Percentiles rank a stretch among this genome's conserved stretches.
Conservation (phyloP, 2,329 filamentous ascomycete genomes). For the Ophiocordyceps sinensis region DNA sequence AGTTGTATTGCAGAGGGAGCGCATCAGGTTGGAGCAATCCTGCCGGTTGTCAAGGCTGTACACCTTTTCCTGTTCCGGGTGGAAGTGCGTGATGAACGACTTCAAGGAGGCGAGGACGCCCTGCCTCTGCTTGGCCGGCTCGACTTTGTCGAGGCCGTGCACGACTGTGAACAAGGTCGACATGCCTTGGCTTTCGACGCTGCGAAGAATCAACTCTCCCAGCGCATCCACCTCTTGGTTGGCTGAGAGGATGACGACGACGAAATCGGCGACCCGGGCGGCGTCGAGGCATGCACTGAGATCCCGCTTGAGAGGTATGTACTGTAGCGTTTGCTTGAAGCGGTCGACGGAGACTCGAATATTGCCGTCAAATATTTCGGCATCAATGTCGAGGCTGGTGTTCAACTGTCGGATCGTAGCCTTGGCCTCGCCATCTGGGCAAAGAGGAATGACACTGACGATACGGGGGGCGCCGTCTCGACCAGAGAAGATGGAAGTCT, state of each 20-base stretch:
- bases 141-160: conserved; percentile 62
- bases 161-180: conserved; percentile 83
- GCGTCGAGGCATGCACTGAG: conserved; percentile 70
- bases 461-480: conserved; percentile 76
- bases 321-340: conserved; percentile 91
- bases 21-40: conserved; percentile 80
- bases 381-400: conserved; percentile 63
- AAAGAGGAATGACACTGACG: conserved; percentile 77
- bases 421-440: conserved; percentile 52
- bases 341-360: conserved; percentile 63
- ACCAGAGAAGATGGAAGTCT: conserved; percentile 71
- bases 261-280: conserved; percentile 78
- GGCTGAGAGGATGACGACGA: conserved; percentile 72
- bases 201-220: conserved; percentile 72
- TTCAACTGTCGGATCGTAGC: conserved; percentile 59
- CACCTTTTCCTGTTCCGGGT: conserved; percentile 81
- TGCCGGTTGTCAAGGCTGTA: conserved; percentile 79
- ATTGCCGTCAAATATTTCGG: conserved; percentile 43
- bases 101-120: conserved; percentile 72
- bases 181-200: conserved; percentile 85
- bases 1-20: conserved; percentile 79
- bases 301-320: conserved; percentile 60
- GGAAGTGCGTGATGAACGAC: conserved; percentile 88
- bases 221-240: conserved; percentile 70
- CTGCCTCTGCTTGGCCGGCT: conserved; percentile 63